Base-by-base conservation (phyloP, 2,329 filamentous ascomycete genomes). In the Clarireedia monteithiana region DNA sequence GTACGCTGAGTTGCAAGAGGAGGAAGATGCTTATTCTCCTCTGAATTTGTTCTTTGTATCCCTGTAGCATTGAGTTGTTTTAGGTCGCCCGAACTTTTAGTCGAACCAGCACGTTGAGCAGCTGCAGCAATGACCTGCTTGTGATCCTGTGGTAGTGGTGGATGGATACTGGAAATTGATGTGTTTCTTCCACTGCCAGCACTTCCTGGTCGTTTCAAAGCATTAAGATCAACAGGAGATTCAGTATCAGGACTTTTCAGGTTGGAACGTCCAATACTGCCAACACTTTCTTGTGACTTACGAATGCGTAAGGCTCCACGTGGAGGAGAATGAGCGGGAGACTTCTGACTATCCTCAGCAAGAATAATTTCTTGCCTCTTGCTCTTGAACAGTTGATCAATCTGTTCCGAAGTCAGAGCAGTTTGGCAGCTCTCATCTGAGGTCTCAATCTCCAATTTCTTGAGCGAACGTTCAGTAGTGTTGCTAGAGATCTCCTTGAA, bases 61-160 rank as follows among this genome's bases (percentile, higher is more conserved):
- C 23, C 6, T 12, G 53, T 24, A 27, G 53, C 42, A 45, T 20
- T 17, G 26, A 50, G 53, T 24, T 50, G 47, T 44, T 14, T 55
- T 14, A 45, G 53, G 17, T 55, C 47, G 38, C 47, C 53, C 3
- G 47, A 45, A n/a, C 53, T 48, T 26, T 42, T 27, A 26, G 39
- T 27, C 47, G 82, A 83, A 23, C 75, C 73, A 27, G 79, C 77
- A 59, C 83, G 85, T 65, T 81, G 77, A 54, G 78, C 75, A 40
- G 88, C 89, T 49, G 89, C 89, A 65, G 92, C 86, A 63, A 96
- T 96, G 57, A 81, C 85, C 71, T 94, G 83, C 63, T 83, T 88
- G 70, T 96, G 91, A 69, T 96, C 91, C 12, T 77, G 64, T 42
- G 91, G 92, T 57, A 96, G 76, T 34, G 91, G 91, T 39, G 90